Percentiles rank a stretch among this genome's conserved stretches.
phyloP scores from a whole-genome alignment of 2,329 filamentous ascomycete genomes.

The Ascochyta viciae-villosae region DNA sequence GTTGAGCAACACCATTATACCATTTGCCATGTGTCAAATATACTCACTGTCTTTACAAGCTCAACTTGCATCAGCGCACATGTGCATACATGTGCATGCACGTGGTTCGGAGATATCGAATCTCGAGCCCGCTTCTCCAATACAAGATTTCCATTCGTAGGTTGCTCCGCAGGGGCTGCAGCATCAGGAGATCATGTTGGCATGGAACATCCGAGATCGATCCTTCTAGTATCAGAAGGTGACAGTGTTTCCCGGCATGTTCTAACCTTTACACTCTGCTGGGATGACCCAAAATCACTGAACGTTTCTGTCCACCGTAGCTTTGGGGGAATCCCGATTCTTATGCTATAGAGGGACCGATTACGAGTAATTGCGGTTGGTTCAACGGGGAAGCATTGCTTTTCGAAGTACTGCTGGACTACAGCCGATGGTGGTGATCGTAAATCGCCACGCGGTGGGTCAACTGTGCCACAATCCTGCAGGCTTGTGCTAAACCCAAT shows the following conservation, averaged over 20 bases:
- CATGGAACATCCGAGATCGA: neutral
- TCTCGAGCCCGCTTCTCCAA: neutral
- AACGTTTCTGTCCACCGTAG: no score
- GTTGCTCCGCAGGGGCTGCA: neutral
- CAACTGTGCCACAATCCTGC: slow-evolving; percentile 6
- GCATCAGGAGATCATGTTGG: neutral
- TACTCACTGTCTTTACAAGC: neutral
- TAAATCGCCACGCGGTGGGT: neutral
- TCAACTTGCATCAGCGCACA: slow-evolving; percentile 2
- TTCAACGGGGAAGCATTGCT: neutral
- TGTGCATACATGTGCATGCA: neutral
- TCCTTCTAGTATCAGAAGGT: neutral
- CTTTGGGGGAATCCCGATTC: no score
- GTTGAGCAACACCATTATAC: neutral
- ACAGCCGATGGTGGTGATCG: neutral
- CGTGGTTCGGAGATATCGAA: slow-evolving; percentile 5
- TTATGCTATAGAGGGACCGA: no score
- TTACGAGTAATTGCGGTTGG: no score
- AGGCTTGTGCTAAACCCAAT: neutral
- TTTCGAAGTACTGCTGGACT: neutral
- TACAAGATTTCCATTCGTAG: slow-evolving; percentile 1
- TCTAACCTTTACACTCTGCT: no score
- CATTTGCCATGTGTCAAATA: neutral
- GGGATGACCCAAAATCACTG: no score
- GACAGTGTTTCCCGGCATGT: neutral